Evolutionary conservation across 1,139 yeast species (phyloP).

Genomic region (Pichia sp.): DNA sequence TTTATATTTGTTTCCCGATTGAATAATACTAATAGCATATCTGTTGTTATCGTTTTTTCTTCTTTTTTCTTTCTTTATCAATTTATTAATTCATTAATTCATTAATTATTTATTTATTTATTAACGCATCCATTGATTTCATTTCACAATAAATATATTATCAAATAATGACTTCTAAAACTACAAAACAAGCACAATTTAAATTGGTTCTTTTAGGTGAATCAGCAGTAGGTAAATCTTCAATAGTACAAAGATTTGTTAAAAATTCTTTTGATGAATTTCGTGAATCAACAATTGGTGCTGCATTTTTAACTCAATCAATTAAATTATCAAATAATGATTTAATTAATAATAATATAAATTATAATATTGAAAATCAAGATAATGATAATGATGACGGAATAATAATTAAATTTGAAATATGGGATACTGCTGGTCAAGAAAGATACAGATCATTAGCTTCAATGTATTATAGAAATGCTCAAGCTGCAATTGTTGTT

Average conservation of each 20-base stretch:
- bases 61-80: no score
- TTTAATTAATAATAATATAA: not conserved
- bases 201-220: constrained; percentile 72
- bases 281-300: constrained; percentile 95
- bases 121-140: no score
- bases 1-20: no score
- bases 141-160: no score
- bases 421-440: constrained; percentile 90
- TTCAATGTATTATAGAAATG: constrained; percentile 81
- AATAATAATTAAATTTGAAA: constrained; percentile 50
- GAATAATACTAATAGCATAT: no score
- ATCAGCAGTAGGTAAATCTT: constrained; percentile 93
- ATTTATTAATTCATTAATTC: no score
- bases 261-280: constrained; percentile 91
- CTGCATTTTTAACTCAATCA: constrained; percentile 92
- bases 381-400: not conserved
- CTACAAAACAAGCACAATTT: constrained; percentile 49
- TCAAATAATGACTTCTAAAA: not conserved
- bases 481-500: constrained; percentile 78
- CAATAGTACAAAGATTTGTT: constrained; percentile 89
- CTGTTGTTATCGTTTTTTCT: no score
- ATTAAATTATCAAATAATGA: constrained; percentile 39
- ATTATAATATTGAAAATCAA: not conserved
- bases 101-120: no score
- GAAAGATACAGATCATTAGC: constrained; percentile 78